Evolutionary conservation across 2,329 filamentous ascomycete genomes (phyloP).

Genomic region (Talaromyces amestolkiae): DNA sequence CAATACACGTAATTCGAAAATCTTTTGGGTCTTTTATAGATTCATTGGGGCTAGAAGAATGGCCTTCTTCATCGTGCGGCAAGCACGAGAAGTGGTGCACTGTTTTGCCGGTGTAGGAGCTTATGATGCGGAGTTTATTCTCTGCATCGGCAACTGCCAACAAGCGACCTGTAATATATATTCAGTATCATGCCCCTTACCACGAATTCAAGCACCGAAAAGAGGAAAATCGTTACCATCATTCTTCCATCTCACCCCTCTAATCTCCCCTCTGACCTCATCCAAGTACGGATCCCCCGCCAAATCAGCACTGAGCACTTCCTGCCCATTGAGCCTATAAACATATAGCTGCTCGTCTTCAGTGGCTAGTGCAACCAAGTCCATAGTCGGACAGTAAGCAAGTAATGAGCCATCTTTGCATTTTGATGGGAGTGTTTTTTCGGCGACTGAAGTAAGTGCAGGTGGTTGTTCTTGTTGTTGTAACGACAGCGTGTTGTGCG

Average conservation of each 20-base stretch:
- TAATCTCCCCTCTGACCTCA: slow-evolving; percentile 42
- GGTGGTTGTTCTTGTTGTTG: slow-evolving; percentile 1
- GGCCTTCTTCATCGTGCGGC: slow-evolving; percentile 15
- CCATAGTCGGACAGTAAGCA: slow-evolving; percentile 78
- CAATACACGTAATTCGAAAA: slow-evolving; percentile 46
- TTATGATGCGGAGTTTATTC: slow-evolving; percentile 71
- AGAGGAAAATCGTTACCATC: slow-evolving; percentile 48
- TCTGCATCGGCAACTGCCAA: slow-evolving; percentile 83
- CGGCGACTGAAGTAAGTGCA: slow-evolving; percentile 40
- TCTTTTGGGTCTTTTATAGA: slow-evolving; percentile 1
- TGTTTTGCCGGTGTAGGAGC: slow-evolving; percentile 76
- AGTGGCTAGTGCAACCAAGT: slow-evolving; percentile 72
- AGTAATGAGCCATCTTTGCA: slow-evolving; percentile 51
- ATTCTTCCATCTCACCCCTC: slow-evolving; percentile 60
- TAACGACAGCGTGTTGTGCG: slow-evolving; percentile 4
- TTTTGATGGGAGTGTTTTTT: slow-evolving; percentile 42
- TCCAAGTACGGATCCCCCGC: slow-evolving; percentile 39
- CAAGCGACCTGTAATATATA: slow-evolving; percentile 51
- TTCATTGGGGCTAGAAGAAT: not conserved
- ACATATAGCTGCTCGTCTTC: slow-evolving; percentile 68
- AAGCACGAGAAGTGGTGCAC: slow-evolving; percentile 64
- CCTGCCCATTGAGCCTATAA: slow-evolving; percentile 74
- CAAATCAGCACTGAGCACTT: slow-evolving; percentile 55
- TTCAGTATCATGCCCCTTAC: too few relatives aligned
- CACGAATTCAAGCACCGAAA: too few relatives aligned